Evolutionary conservation across 805 yeast species (phyloP).

Genomic region (Metschnikowia noctiluminum): DNA sequence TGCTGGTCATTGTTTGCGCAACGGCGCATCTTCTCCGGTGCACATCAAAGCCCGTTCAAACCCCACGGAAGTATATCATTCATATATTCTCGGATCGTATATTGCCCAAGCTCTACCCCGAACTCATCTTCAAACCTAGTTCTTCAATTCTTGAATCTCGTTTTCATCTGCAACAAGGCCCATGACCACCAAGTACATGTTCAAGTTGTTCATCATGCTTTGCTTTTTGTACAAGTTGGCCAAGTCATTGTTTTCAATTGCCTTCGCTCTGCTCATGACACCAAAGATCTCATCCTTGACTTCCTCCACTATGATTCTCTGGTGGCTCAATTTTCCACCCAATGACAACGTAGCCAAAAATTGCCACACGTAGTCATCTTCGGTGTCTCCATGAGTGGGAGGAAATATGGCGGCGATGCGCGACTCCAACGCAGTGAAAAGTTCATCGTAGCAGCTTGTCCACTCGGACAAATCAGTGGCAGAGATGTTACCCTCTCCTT

Average conservation of each 20-base stretch:
- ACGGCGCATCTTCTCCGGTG: no score
- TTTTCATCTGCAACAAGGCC: constrained; percentile 90
- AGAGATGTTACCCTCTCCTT: constrained; percentile 67
- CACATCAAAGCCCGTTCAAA: no score
- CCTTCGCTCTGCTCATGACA: constrained; percentile 74
- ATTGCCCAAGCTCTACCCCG: no score
- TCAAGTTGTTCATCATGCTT: constrained; percentile 72
- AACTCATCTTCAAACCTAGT: constrained; percentile 5
- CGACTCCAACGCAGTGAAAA: constrained; percentile 77
- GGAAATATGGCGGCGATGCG: constrained; percentile 81
- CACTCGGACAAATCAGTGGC: constrained; percentile 63
- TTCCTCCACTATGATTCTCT: constrained; percentile 90
- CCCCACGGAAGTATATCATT: no score
- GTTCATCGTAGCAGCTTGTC: constrained; percentile 76
- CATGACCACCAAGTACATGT: constrained; percentile 92
- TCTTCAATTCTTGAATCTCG: constrained; percentile 72
- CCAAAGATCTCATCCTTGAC: constrained; percentile 91
- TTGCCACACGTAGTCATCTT: constrained; percentile 90
- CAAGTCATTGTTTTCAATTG: constrained; percentile 47
- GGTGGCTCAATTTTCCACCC: constrained; percentile 87
- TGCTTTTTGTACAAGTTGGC: constrained; percentile 46
- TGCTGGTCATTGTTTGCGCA: no score
- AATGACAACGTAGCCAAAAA: constrained; percentile 90
- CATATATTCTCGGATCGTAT: no score
- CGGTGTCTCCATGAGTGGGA: constrained; percentile 46